Conservation (phyloP, 768 basidiomycete species). For the Boletus eberwhitei region DNA sequence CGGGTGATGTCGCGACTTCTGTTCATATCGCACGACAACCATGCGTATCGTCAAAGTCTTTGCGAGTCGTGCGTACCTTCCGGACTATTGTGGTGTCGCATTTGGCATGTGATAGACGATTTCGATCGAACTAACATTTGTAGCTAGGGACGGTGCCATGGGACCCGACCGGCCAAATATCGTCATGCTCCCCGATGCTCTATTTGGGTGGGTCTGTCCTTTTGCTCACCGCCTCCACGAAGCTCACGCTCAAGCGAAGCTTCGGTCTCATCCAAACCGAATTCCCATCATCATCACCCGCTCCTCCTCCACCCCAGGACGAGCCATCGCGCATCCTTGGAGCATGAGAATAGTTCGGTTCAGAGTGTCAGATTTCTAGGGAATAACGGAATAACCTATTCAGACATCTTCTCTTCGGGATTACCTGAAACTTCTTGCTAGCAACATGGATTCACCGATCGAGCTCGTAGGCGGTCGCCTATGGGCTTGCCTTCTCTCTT, state of each 20-base stretch:
- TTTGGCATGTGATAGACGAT: background rate
- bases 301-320: background rate
- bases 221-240: background rate
- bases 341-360: constrained; percentile 1
- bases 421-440: background rate
- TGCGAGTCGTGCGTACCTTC: too few species aligned
- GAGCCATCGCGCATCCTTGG: background rate
- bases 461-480: constrained; percentile 15
- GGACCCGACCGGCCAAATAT: background rate
- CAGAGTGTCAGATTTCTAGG: background rate
- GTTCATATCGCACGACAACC: too few species aligned
- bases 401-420: background rate
- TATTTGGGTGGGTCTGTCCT: constrained; percentile 8
- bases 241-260: background rate
- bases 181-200: background rate
- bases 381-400: background rate
- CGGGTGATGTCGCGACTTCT: too few species aligned
- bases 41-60: too few species aligned
- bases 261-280: background rate
- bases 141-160: background rate
- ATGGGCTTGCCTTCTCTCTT: constrained; percentile 14
- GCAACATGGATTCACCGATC: constrained; percentile 22
- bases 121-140: background rate
- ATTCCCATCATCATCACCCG: background rate
- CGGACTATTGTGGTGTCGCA: too few species aligned